Conservation (phyloP, 345 rosid genomes). For the Salix viminalis region DNA sequence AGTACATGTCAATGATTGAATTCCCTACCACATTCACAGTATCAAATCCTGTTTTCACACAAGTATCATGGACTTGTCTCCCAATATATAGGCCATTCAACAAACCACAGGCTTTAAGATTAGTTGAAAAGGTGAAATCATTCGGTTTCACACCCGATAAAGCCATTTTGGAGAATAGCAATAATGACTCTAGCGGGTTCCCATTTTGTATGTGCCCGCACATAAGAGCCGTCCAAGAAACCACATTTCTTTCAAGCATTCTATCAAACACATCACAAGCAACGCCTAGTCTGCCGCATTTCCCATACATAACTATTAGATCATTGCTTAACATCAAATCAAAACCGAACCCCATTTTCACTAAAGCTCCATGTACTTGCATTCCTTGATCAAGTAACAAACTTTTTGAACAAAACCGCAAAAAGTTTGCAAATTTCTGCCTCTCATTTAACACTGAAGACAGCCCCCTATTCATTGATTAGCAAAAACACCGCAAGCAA, state of each 20-base stretch:
- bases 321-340: slow-evolving; percentile 50
- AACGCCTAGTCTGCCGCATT: slow-evolving; percentile 41
- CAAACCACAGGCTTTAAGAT: slow-evolving; percentile 67
- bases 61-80: slow-evolving; percentile 57
- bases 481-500: background rate
- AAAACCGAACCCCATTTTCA: slow-evolving; percentile 35
- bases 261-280: slow-evolving; percentile 60
- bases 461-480: slow-evolving; percentile 23
- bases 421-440: slow-evolving; percentile 45
- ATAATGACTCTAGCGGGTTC: slow-evolving; percentile 38
- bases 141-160: slow-evolving; percentile 46
- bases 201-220: slow-evolving; percentile 53
- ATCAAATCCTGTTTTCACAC: slow-evolving; percentile 53
- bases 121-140: slow-evolving; percentile 72
- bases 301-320: slow-evolving; percentile 56
- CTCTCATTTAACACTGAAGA: slow-evolving; percentile 24
- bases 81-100: slow-evolving; percentile 42
- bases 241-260: slow-evolving; percentile 65
- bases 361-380: slow-evolving; percentile 50
- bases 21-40: slow-evolving; percentile 57
- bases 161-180: slow-evolving; percentile 45
- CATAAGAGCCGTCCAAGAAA: slow-evolving; percentile 87
- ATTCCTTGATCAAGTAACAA: slow-evolving; percentile 47
- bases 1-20: slow-evolving; percentile 75
- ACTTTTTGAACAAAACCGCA: slow-evolving; percentile 49